These are phyloP conservation scores for Drechslerella dactyloides DNA, from an alignment of 2,329 filamentous ascomycete species.

Conservation along the genomic window DNA sequence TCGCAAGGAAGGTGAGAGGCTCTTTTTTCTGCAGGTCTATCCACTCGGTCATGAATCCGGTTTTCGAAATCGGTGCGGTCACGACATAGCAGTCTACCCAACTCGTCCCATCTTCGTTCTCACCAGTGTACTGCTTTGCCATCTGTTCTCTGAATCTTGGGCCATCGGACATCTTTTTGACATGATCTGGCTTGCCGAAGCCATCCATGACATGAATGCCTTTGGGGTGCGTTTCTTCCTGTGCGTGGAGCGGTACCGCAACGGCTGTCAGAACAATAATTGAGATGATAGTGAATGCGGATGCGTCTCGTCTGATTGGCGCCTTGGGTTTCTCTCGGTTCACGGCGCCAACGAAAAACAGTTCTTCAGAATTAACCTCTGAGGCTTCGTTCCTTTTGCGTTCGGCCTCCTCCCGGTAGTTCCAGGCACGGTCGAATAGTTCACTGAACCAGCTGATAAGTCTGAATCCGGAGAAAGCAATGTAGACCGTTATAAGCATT, in stretches of 20 bases:
- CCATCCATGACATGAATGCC: constrained; percentile 22
- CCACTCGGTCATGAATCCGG: constrained; percentile 32
- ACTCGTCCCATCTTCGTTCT: constrained; percentile 25
- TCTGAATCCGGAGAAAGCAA: constrained; percentile 36
- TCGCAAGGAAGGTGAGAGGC: constrained; percentile 38
- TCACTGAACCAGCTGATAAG: constrained; percentile 17
- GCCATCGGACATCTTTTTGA: not conserved
- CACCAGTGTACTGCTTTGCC: constrained; percentile 18
- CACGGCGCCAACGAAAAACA: constrained; percentile 36
- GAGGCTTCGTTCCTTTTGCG: constrained; percentile 32
- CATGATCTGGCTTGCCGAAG: constrained; percentile 13
- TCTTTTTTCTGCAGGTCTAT: constrained; percentile 22
- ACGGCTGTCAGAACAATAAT: constrained; percentile 35
- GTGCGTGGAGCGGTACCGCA: constrained; percentile 29
- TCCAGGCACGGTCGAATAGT: constrained; percentile 27
- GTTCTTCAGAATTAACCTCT: constrained; percentile 37
- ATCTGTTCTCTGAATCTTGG: constrained; percentile 37
- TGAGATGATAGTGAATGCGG: constrained; percentile 25
- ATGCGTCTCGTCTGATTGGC: constrained; percentile 35
- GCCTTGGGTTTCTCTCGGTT: constrained; percentile 37
- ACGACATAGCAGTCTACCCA: constrained; percentile 34
- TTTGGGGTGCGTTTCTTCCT: constrained; percentile 21
- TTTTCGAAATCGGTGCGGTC: constrained; percentile 14
- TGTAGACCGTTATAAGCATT: constrained; percentile 31
- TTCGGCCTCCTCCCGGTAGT: constrained; percentile 31